Base-by-base conservation (phyloP, 345 rosid species). In the Linum lewisii region DNA sequence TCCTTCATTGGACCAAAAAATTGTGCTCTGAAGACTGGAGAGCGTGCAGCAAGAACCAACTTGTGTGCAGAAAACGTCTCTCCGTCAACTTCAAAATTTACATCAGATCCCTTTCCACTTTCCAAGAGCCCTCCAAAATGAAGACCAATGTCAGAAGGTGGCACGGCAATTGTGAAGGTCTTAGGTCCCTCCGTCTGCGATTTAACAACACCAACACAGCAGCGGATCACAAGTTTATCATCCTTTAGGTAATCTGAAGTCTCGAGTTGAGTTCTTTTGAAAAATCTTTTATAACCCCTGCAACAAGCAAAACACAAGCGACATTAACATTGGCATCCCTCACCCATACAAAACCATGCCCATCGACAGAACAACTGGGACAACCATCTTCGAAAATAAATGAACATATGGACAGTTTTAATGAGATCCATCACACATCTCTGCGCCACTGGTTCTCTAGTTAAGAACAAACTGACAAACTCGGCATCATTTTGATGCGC, bases 1-100 rank as follows among this genome's bases (percentile, higher is more conserved):
- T 66, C 75, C 61, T 66, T 71, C 75, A 71, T 66, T 21, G 75
- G 75, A 53, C 75, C 75, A 71, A 71, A 71, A 37, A 71, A 67
- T 54, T 71, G 75, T 22, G 71, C 75, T 51, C 61, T 58, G 36
- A 71, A 71, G 18, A 71, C 75, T 51, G 75, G 71, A 2, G 75
- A 71, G 15, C 75, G 63, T 20, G 64, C 67, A 37, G 75, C 70
- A 54, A 71, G 75, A 45, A 71, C 69, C 57, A 71, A 53, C 50
- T 71, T 71, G 63, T 71, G 75, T n/a, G 71, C 67, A 58, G 75
- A 24, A 66, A 52, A 71, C 20, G 44, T 34, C 66, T 71, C 75
- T 15, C 64, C 64, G 23, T 58, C 71, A 66, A 71, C 71, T 66
- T 71, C 71, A 57, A 71, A 66, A 53, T 58, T 66, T 21, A 71